These are phyloP conservation scores for Stachybotrys chlorohalonatus DNA, from an alignment of 2,329 filamentous ascomycete species.

Conservation along the genomic window DNA sequence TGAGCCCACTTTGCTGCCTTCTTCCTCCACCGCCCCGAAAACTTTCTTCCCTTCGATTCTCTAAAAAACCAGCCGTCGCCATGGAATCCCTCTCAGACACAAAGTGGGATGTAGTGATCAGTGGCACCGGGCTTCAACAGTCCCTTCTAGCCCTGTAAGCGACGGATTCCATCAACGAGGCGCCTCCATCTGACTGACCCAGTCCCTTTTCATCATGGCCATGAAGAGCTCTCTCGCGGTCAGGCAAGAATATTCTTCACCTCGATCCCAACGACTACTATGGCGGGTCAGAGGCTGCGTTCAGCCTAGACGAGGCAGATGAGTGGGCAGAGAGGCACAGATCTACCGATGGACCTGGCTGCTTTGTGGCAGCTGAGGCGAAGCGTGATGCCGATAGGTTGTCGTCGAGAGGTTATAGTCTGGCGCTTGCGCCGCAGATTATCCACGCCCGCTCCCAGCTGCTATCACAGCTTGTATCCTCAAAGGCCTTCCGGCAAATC, in stretches of 20 bases:
- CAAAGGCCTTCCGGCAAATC: conserved; percentile 77
- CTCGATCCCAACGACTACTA: conserved; percentile 84
- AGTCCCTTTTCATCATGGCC: conserved; percentile 10
- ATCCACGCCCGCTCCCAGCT: conserved; percentile 77
- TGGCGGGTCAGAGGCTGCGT: conserved; percentile 74
- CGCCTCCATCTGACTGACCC: conserved; percentile 22
- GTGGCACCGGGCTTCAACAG: conserved; percentile 69
- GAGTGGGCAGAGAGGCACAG: conserved; percentile 52
- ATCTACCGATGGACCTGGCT: conserved; percentile 9
- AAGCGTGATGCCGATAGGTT: conserved; percentile 31
- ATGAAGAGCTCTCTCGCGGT: conserved; percentile 81
- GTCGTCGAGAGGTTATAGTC: conserved; percentile 65
- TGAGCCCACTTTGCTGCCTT: conserved; percentile 1
- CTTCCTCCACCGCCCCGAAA: conserved; percentile 6
- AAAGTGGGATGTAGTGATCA: conserved; percentile 71
- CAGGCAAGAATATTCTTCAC: conserved; percentile 84
- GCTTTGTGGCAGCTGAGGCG: conserved; percentile 20
- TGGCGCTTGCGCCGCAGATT: conserved; percentile 78
- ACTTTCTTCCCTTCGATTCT: conserved; percentile 5
- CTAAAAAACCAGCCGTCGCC: conserved; percentile 10
- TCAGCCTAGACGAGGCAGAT: conserved; percentile 75
- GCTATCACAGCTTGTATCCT: conserved; percentile 75
- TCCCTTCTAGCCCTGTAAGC: conserved; percentile 71
- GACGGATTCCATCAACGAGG: conserved; percentile 18
- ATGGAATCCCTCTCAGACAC: conserved; percentile 72